Conservation (phyloP, 2,329 filamentous ascomycete genomes). For the Alternaria burnsii region DNA sequence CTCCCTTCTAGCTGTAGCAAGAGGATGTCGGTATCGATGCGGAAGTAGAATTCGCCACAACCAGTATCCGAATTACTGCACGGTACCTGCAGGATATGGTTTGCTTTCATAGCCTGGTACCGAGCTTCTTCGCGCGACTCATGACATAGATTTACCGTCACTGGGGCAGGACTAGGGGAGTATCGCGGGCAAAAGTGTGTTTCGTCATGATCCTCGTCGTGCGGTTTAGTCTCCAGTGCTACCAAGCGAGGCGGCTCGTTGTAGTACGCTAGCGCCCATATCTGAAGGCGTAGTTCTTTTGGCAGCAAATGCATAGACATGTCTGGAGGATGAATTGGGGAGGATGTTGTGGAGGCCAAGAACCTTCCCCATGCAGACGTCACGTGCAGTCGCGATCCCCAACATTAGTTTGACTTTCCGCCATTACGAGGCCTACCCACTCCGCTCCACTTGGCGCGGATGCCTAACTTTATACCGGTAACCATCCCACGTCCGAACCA, state of each 20-base stretch:
- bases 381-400: conserved; percentile 10
- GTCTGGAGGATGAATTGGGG: background rate
- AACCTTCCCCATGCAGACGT: conserved; percentile 9
- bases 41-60: conserved; percentile 27
- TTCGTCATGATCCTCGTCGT: conserved; percentile 28
- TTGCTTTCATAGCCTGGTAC: conserved; percentile 26
- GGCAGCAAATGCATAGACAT: conserved; percentile 34
- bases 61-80: background rate
- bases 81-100: conserved; percentile 22
- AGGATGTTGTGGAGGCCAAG: conserved; percentile 5
- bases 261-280: conserved; percentile 31
- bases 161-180: conserved; percentile 28
- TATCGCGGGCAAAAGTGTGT: conserved; percentile 33
- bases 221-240: conserved; percentile 23
- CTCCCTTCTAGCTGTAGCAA: conserved; percentile 23
- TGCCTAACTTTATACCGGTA: conserved; percentile 13
- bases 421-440: conserved; percentile 19
- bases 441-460: conserved; percentile 17
- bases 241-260: conserved; percentile 31
- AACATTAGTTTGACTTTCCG: conserved; percentile 5
- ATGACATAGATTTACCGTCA: conserved; percentile 26
- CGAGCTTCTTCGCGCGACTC: conserved; percentile 31
- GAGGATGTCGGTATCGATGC: conserved; percentile 30
- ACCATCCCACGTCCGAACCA: conserved; percentile 10
- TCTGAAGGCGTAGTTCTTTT: conserved; percentile 35